Conservation (phyloP, 345 rosid genomes). For the Ailanthus altissimus region DNA sequence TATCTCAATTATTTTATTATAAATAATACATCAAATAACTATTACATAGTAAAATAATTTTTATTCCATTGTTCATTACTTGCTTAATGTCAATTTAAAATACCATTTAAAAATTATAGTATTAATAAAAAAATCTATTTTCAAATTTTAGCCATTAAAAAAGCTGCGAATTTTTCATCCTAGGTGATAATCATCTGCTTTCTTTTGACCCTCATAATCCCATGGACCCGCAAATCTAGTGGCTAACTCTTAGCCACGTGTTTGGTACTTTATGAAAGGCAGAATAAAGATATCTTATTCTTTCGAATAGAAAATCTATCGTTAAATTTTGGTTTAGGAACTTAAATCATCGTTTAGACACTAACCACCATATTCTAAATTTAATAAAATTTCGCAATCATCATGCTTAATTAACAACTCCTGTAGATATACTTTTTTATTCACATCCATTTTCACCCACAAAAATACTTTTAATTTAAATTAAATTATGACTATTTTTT, state of each 20-base stretch:
- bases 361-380: slow-evolving; percentile 9
- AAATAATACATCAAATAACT: no score
- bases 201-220: not conserved
- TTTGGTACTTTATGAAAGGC: not conserved
- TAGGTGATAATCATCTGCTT: not conserved
- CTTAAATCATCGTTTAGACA: slow-evolving; percentile 17
- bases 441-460: slow-evolving; percentile 27
- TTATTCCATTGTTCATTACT: no score
- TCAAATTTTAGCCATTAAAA: not conserved
- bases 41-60: no score
- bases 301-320: not conserved
- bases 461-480: slow-evolving; percentile 23
- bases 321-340: slow-evolving; percentile 9
- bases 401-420: slow-evolving; percentile 15
- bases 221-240: slow-evolving; percentile 20
- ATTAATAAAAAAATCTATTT: no score
- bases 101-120: no score
- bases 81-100: no score
- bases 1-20: no score
- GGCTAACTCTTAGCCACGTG: slow-evolving; percentile 20
- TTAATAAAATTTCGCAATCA: slow-evolving; percentile 17
- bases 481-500: no score
- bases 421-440: slow-evolving; percentile 24
- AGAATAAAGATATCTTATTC: slow-evolving; percentile 2
- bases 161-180: not conserved